Evolutionary conservation across 257 asterid genomes (phyloP), one percentile per base, ranked within the genome.

Genomic region (Primulina eburnea): DNA sequence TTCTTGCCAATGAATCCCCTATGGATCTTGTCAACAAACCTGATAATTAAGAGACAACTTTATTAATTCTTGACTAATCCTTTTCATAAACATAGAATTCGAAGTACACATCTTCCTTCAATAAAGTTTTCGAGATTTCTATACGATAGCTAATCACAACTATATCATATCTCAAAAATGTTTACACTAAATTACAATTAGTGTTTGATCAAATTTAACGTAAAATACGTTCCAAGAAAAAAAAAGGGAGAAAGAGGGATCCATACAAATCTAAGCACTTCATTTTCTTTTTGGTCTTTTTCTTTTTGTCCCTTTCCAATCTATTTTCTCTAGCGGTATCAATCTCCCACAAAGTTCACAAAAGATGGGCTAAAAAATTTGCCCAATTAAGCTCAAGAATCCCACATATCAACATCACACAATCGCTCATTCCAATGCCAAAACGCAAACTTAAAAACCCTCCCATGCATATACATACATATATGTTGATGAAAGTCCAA

Each of bases 271-370:
- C 65, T 6, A 64, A 62, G 33, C 37, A 57, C 59, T 71, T 20
- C n/a, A 38, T 50, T 61, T 32, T 62, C 40, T 10, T 56, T 26
- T 73, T n/a, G 50, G 38, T 60, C 55, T 21, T 17, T 35, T 35
- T 30, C 40, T 35, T 35, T 16, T 40, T 32, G 35, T 53, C 26
- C 26, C 56, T 53, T 62, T 40, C 50, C 34, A 38, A 9, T 65
- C 60, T 30, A 59, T 28, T 28, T 60, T 52, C 18, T 69, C 26
- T 52, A 34, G 20, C 50, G 18, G 74, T 74, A 67, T 61, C 47
- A 38, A 9, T 47, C 38, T 68, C 73, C 78, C 82, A 61, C 81
- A 77, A 69, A 77, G 78, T 73, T 72, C 69, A 81, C 75, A 81
- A 38, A 64, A 33, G 62, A 43, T 63, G 77, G 78, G 83, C 87